Conservation (phyloP, 2,329 filamentous ascomycete species). For the Huntiella bhutanensis region DNA sequence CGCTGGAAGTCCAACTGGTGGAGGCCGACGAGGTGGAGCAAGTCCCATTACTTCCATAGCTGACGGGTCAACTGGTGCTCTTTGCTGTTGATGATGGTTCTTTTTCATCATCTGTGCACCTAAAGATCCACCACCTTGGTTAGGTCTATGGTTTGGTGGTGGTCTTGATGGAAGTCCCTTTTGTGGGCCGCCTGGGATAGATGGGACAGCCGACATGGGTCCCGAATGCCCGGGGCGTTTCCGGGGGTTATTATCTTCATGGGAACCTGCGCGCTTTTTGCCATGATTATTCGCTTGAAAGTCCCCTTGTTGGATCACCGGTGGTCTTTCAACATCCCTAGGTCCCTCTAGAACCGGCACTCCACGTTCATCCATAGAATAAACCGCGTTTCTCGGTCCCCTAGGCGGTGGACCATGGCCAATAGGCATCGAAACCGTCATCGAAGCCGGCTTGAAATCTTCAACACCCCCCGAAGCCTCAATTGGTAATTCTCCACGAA, state of each 20-base stretch:
- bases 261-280: conserved; percentile 28
- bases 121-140: neutral
- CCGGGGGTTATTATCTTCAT: conserved; percentile 18
- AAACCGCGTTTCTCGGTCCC: neutral
- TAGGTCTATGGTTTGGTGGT: neutral
- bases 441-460: neutral
- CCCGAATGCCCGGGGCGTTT: conserved; percentile 17
- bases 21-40: conserved; percentile 25
- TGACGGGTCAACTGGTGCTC: conserved; percentile 24
- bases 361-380: conserved; percentile 11
- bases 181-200: neutral
- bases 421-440: conserved; percentile 3
- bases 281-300: conserved; percentile 11
- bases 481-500: conserved; percentile 17
- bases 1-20: conserved; percentile 14
- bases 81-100: neutral
- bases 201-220: neutral
- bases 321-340: conserved; percentile 17
- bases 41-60: conserved; percentile 33
- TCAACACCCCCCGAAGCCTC: conserved; percentile 8
- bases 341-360: conserved; percentile 11
- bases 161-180: neutral
- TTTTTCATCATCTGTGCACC: neutral
- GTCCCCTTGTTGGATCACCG: conserved; percentile 23
- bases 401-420: conserved; percentile 3